Evolutionary conservation across 495 filamentous ascomycete genomes (phyloP).

Genomic region (Daldinia childiae): DNA sequence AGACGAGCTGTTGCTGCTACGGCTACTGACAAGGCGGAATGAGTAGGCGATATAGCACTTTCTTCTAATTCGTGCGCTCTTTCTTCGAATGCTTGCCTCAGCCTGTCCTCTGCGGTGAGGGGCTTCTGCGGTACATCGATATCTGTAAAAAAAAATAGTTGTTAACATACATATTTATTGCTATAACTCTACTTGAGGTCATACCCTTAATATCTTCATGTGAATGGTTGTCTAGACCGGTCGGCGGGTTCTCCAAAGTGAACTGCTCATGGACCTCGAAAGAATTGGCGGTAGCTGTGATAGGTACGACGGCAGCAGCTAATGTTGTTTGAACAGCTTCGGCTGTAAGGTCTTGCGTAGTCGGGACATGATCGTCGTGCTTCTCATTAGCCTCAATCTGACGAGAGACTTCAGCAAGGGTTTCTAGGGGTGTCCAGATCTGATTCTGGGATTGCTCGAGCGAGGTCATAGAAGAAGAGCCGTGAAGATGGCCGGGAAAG

Average conservation of each 20-base stretch:
- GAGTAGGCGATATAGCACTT: constrained; percentile 39
- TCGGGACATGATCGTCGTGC: constrained; percentile 50
- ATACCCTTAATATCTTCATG: constrained; percentile 51
- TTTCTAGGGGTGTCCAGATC: constrained; percentile 78
- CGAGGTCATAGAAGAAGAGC: constrained; percentile 37
- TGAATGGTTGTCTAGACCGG: constrained; percentile 49
- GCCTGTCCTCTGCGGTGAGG: constrained; percentile 48
- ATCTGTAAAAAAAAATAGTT: constrained; percentile 1
- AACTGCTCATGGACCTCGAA: constrained; percentile 63
- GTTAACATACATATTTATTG: constrained; percentile 10
- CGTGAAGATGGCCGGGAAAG: constrained; percentile 42
- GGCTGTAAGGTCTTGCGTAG: constrained; percentile 19
- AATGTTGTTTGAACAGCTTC: constrained; percentile 38
- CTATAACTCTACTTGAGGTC: neutral
- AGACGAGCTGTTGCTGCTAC: constrained; percentile 61
- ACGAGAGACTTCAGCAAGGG: constrained; percentile 83
- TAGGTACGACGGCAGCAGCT: constrained; percentile 20
- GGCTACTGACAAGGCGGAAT: constrained; percentile 54
- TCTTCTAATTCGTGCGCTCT: constrained; percentile 29
- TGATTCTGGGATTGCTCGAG: constrained; percentile 55
- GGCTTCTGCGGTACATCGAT: constrained; percentile 15
- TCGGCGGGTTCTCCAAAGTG: constrained; percentile 57
- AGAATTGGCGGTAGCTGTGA: constrained; percentile 36
- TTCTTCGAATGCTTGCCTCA: constrained; percentile 44
- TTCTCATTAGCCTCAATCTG: constrained; percentile 68